Base-by-base conservation (phyloP, 768 basidiomycete genomes). In the Phaffia australis region DNA sequence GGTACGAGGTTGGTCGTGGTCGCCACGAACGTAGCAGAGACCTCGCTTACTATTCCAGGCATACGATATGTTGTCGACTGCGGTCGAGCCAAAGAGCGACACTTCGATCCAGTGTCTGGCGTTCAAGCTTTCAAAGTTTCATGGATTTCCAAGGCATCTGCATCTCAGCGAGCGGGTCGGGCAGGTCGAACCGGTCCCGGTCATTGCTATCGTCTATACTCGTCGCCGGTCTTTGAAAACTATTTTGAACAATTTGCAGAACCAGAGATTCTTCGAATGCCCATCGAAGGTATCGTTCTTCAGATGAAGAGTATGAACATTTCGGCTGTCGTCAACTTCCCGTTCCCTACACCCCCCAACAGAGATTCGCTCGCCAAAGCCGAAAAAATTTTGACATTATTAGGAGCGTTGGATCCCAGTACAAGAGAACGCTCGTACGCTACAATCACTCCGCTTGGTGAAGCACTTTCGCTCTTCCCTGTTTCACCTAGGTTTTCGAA, bases 271-370 rank as follows among this genome's bases (percentile, higher is more conserved):
- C 81, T 91, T 54, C 87, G 93, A 27, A 91, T 89, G 79, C 93
- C 95, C 0, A 94, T 98, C 71, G 95, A 98, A 72, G 93, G 92
- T 1, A 86, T 98, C 27, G 88, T 98, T 11, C 80, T 98, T 42
- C 93, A 97, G 76, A 97, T 99, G 94, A 99, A 99, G 80, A 86
- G 85, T 75, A 97, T 99, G 92, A 89, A 94, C 73, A 94, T 99
- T 66, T 92, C 98, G 73, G 81, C 89, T 0, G 90, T 98, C 49
- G 81, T 89, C 71, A 98, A 98, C 78, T 99, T 99, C 76, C 95
- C 95, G 19, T 98, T 98, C 78, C 95, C 95, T 1, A 97, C 95
- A 0, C 87, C 94, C 18, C 95, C 95, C 0, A 89, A 95, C 75
- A 83, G 86, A 48, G 72, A 76, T 14, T 81, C 83, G 5, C 79